A percentile compares a stretch with the other conserved stretches of the same genome.
Evolutionary conservation across 306 rosid genomes (phyloP).

Genomic region (Cucumis cinereus): DNA sequence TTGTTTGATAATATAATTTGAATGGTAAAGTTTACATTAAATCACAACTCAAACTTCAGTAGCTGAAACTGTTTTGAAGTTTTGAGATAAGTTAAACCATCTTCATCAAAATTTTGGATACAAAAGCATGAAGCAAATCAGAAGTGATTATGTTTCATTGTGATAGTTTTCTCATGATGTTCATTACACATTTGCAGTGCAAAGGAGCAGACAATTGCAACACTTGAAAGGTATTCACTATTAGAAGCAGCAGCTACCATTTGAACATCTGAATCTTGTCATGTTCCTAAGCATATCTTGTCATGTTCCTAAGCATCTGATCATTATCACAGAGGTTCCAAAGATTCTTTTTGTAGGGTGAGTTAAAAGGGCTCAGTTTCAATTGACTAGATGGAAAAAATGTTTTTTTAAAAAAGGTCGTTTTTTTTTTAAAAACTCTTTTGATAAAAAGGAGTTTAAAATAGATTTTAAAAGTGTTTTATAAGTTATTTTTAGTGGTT

Average conservation of each 20-base stretch:
- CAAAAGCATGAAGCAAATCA: background rate
- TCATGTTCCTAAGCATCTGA: background rate
- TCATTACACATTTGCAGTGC: background rate
- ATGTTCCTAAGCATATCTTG: background rate
- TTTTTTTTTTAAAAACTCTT: no score
- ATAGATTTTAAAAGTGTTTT: no score
- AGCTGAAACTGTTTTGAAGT: background rate
- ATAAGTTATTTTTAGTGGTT: no score
- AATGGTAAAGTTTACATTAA: background rate
- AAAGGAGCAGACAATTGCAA: constrained; percentile 1
- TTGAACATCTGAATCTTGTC: background rate
- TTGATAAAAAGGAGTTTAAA: no score
- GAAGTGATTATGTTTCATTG: background rate
- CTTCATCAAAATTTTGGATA: background rate
- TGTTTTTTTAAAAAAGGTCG: no score
- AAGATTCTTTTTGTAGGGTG: background rate
- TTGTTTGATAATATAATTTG: background rate
- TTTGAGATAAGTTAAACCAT: background rate
- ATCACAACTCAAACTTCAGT: background rate
- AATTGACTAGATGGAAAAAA: no score
- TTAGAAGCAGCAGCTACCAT: background rate
- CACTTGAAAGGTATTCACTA: constrained; percentile 1
- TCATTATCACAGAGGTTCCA: background rate
- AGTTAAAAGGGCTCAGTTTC: background rate
- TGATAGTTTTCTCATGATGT: background rate